Base-by-base conservation (phyloP, 106 monocot species). In the Hemerocallis citrina region DNA sequence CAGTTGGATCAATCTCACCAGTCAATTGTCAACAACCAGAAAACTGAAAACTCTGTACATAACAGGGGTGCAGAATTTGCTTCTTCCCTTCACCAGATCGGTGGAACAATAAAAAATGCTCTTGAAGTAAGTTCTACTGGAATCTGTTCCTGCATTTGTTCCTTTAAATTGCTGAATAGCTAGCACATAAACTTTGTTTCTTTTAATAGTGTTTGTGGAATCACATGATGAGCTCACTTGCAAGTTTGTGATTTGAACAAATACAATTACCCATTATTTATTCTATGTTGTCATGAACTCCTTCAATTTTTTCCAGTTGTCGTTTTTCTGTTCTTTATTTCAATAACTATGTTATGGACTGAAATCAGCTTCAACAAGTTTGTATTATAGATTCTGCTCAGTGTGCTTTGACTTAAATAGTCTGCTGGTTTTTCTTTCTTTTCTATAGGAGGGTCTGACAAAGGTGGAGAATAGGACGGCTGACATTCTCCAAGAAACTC, bases 401-500 rank as follows among this genome's bases (percentile, higher is more conserved):
- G 20, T 6, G 32, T 16, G n/a, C 0, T 31, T 31, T n/a, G n/a
- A 8, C 15, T 21, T 0, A 1, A 22, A 8, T 57, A 11, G 36
- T 57, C 10, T 40, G 27, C 0, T 43, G 40, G 16, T 52, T 52
- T 10, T n/a, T 37, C 37, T 42, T 29, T 61, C 14, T 27, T 54
- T 62, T 64, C 17, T 61, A 45, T 75, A 89, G 89, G 93, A 89
- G 63, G 89, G 93, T 40, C 58, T 85, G 57, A 80, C 82, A 40
- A 80, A 54, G 24, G 85, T 85, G 69, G 93, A 89, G 72, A 79
- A 68, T 48, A 85, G 77, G 61, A 85, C 93, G 47, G 77, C 79
- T 12, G 85, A 82, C 67, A 89, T 89, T 59, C 86, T 92, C 27
- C 80, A 86, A 51, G 92, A 92, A 75, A 86, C 92, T 27, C 74